Evolutionary conservation across 176 grass and related monocot genomes (phyloP).

Genomic region (Zea mays): DNA sequence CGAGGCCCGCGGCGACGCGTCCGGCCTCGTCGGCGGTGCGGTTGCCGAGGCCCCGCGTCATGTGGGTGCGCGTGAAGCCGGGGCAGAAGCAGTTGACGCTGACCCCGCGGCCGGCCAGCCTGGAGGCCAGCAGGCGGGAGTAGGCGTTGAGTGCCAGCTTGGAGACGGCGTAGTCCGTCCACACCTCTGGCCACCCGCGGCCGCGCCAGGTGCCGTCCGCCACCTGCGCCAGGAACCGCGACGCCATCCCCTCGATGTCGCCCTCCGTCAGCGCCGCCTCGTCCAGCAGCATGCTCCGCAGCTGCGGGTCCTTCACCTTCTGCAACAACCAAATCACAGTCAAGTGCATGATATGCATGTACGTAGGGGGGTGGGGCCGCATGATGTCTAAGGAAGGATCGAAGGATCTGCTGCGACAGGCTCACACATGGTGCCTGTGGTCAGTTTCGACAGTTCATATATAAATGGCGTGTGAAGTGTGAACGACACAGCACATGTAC

Average conservation of each 20-base stretch:
- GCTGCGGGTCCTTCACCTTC: constrained; percentile 57
- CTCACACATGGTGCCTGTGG: no score
- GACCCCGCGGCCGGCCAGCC: constrained; percentile 44
- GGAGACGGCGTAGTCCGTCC: constrained; percentile 95
- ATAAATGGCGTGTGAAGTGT: neutral
- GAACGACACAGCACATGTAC: no score
- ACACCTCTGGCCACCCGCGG: constrained; percentile 81
- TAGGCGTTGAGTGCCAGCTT: constrained; percentile 95
- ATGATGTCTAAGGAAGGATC: no score
- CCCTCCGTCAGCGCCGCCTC: constrained; percentile 61
- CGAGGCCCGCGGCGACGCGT: constrained; percentile 43
- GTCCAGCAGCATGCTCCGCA: constrained; percentile 48
- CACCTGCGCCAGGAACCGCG: constrained; percentile 72
- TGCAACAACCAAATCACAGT: neutral
- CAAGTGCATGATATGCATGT: no score
- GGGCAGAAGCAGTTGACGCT: constrained; percentile 98
- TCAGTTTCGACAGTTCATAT: no score
- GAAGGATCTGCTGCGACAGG: no score
- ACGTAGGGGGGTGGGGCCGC: no score
- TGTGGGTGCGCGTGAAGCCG: constrained; percentile 83
- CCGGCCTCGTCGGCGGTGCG: constrained; percentile 65
- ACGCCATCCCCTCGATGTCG: constrained; percentile 58
- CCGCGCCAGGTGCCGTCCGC: constrained; percentile 61
- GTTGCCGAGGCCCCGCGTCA: constrained; percentile 64
- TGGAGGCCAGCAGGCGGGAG: constrained; percentile 63